Base-by-base conservation (phyloP, 768 basidiomycete species). In the Termitomyces sp. region DNA sequence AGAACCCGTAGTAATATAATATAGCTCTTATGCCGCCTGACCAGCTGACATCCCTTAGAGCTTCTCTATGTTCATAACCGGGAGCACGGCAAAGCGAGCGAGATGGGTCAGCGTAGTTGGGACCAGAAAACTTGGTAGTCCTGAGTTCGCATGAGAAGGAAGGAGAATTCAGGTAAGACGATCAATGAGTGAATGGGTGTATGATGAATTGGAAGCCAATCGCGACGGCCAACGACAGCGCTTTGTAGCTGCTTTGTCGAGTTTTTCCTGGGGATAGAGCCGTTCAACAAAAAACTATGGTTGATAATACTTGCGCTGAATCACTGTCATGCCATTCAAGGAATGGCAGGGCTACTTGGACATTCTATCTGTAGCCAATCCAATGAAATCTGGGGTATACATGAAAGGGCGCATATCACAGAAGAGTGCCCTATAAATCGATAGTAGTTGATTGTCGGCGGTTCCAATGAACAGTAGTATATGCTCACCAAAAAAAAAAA, bases 61-160 rank as follows among this genome's bases (percentile, higher is more conserved):
- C 11, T 57, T 76, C 62, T 85, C 78, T 2, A 74, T 65, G 3
- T 76, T 80, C 76, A 90, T 81, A 28, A 1, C 85, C 87, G 0
- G 91, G 74, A 0, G 72, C 70, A 24, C 70, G 75, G 63, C 85
- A 90, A 0, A 92, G 68, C 24, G 71, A 65, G 4, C 85, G 75
- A 0, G 74, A 72, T 0, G 88, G 84, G 60, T 91, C 84, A 11
- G 87, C 83, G 63, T 83, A 90, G 26, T 90, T 78, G 0, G 65
- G 55, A 0, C 77, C 77, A 9, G 56, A 56, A 60, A 80, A 82
- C 0, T 66, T 68, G 1, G 82, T 80, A 1, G 63, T 70, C 80
- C 81, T 81, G 56, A 38, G 5, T 10, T 49, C 14, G 24, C 7
- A 46, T 24, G 35, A 53, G 14, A 34, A 17, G n/a, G 22, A 38